These are phyloP conservation scores for Stentor roeselii DNA, from an alignment of 73 alveolate genomes.

Conservation along the genomic window DNA sequence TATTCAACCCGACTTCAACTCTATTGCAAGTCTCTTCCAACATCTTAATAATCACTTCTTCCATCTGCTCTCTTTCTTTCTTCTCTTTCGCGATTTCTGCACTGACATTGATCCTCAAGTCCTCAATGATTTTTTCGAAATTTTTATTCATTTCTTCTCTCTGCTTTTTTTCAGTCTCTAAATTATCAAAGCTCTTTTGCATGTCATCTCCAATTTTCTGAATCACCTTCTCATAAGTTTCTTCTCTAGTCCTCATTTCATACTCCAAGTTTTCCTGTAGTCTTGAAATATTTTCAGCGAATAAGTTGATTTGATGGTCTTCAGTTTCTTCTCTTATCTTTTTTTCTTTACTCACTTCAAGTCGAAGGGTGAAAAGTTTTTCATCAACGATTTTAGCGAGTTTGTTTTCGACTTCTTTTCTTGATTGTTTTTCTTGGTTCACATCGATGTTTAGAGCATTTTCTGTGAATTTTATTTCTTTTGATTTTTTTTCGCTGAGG, in stretches of 20 bases:
- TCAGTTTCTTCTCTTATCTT: slow-evolving; percentile 62
- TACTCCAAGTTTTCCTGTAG: slow-evolving; percentile 11
- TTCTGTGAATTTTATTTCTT: slow-evolving; percentile 54
- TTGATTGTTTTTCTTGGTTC: slow-evolving; percentile 45
- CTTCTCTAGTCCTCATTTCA: slow-evolving; percentile 24
- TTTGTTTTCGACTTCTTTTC: slow-evolving; percentile 56
- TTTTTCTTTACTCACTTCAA: slow-evolving; percentile 48
- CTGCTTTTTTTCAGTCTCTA: slow-evolving; percentile 17
- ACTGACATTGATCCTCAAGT: slow-evolving; percentile 42
- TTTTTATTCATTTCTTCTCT: neutral
- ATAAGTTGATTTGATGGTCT: slow-evolving; percentile 49
- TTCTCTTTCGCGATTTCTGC: slow-evolving; percentile 50
- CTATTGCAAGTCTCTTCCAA: slow-evolving; percentile 62
- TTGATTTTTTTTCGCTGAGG: slow-evolving; percentile 50
- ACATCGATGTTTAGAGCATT: slow-evolving; percentile 45
- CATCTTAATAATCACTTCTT: slow-evolving; percentile 45
- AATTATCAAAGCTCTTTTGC: neutral
- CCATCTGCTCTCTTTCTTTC: slow-evolving; percentile 61
- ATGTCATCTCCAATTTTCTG: slow-evolving; percentile 26
- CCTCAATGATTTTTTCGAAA: neutral
- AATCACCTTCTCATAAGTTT: neutral
- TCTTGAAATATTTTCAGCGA: slow-evolving; percentile 13
- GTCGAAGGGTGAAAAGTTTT: slow-evolving; percentile 34
- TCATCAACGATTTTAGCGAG: slow-evolving; percentile 56
- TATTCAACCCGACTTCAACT: slow-evolving; percentile 8